phyloP scores from a whole-genome alignment of 2,329 filamentous ascomycete species.

The Nothophaeocryptopus gaeumannii region DNA sequence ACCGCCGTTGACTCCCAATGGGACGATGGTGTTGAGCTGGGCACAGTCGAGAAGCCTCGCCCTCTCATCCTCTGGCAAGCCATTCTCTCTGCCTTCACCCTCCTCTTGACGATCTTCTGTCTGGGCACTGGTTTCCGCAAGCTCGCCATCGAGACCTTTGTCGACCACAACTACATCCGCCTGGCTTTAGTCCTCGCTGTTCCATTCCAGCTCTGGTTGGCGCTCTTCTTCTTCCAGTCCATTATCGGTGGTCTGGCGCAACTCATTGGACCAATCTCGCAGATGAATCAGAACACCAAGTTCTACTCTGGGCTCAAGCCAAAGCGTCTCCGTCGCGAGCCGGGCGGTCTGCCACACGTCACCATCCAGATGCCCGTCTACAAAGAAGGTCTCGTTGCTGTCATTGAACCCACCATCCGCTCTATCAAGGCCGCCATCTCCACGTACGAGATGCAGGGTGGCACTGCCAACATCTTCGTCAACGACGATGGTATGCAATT shows the following conservation, averaged over 20 bases:
- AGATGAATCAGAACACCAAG: conserved; percentile 45
- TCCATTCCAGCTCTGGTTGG: conserved; percentile 59
- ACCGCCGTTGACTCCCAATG: conserved; percentile 32
- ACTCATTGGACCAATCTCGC: conserved; percentile 44
- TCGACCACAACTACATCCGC: conserved; percentile 55
- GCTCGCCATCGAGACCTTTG: conserved; percentile 54
- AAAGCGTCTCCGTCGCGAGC: conserved; percentile 38
- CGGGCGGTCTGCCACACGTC: conserved; percentile 45
- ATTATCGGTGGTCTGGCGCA: conserved; percentile 42
- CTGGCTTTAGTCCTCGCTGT: conserved; percentile 53
- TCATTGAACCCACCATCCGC: conserved; percentile 39
- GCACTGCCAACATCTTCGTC: conserved; percentile 65
- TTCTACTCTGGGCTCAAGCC: conserved; percentile 45
- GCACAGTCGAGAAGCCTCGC: conserved; percentile 42
- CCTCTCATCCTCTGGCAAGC: conserved; percentile 56
- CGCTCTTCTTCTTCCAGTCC: conserved; percentile 52
- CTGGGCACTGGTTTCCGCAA: conserved; percentile 57
- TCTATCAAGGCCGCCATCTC: conserved; percentile 46
- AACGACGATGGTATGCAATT: conserved; percentile 69
- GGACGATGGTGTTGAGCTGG: conserved; percentile 39
- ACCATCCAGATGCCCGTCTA: conserved; percentile 53
- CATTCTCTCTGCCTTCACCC: conserved; percentile 51
- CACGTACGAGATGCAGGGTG: conserved; percentile 56
- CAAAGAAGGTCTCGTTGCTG: conserved; percentile 41
- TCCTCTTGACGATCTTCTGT: conserved; percentile 53